Conservation (phyloP, 306 rosid species). For the Cicer arietinum region DNA sequence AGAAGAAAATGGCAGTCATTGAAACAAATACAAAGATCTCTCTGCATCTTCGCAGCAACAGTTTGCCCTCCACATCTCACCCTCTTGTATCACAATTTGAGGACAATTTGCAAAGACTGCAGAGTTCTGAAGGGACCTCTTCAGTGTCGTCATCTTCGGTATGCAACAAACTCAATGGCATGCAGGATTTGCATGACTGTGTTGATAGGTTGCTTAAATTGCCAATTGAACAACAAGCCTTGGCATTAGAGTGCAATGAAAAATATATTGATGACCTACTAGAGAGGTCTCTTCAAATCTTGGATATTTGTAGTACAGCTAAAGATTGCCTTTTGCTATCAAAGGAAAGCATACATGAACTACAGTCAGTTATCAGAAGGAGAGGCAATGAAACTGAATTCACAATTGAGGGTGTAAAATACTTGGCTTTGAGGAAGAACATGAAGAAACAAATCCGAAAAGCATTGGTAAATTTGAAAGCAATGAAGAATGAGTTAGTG, state of each 20-base stretch:
- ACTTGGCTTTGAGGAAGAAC: constrained; percentile 40
- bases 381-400: constrained; percentile 36
- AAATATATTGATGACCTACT: constrained; percentile 35
- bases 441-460: constrained; percentile 40
- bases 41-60: constrained; percentile 47
- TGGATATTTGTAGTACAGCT: constrained; percentile 34
- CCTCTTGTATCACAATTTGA: constrained; percentile 45
- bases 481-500: constrained; percentile 15
- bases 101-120: constrained; percentile 44
- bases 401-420: constrained; percentile 21
- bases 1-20: constrained; percentile 45
- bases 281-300: constrained; percentile 44
- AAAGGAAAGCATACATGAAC: constrained; percentile 38
- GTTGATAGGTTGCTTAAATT: constrained; percentile 46
- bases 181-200: constrained; percentile 46
- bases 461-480: constrained; percentile 39
- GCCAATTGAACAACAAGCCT: constrained; percentile 38
- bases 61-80: constrained; percentile 46
- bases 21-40: constrained; percentile 34
- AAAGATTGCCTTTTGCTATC: constrained; percentile 39
- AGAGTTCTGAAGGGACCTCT: constrained; percentile 41
- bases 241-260: constrained; percentile 30
- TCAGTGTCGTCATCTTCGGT: constrained; percentile 41
- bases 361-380: constrained; percentile 44
- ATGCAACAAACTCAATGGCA: constrained; percentile 37